phyloP scores from a whole-genome alignment of 331 rosid species.

The Malus hybrid region DNA sequence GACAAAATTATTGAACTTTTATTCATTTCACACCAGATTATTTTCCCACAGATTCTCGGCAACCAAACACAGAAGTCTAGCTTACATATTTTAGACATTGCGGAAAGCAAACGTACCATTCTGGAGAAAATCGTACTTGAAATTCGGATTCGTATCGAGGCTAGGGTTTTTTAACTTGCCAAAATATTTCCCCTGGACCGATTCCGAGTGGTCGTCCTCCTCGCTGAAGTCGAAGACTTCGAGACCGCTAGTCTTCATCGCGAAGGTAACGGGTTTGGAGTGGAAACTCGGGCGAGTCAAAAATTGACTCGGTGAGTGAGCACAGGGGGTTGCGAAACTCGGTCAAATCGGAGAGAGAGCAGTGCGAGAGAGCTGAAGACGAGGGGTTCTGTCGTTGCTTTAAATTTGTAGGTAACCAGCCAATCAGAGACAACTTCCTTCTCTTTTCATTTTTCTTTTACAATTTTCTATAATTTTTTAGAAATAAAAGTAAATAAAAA shows the following conservation, averaged over 20 bases:
- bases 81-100: background rate
- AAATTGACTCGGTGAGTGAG: background rate
- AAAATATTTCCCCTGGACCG: constrained; percentile 13
- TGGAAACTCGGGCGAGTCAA: constrained; percentile 11
- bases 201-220: constrained; percentile 37
- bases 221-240: constrained; percentile 51
- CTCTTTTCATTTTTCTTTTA: background rate
- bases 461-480: background rate
- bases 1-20: background rate
- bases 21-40: background rate
- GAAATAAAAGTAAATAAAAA: too few relatives aligned
- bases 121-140: constrained; percentile 21
- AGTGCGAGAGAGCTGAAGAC: background rate
- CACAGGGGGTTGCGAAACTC: background rate
- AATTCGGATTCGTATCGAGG: constrained; percentile 7
- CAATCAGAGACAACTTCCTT: background rate
- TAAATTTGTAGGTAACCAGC: background rate
- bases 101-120: constrained; percentile 33
- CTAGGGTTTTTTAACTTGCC: constrained; percentile 36
- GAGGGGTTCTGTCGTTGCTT: background rate
- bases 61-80: background rate
- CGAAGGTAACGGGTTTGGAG: background rate
- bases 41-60: background rate
- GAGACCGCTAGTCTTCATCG: constrained; percentile 38
- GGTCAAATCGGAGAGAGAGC: constrained; percentile 5